Evolutionary conservation across 2,329 filamentous ascomycete species (phyloP).

Genomic region (Fusarium protoensiforme): DNA sequence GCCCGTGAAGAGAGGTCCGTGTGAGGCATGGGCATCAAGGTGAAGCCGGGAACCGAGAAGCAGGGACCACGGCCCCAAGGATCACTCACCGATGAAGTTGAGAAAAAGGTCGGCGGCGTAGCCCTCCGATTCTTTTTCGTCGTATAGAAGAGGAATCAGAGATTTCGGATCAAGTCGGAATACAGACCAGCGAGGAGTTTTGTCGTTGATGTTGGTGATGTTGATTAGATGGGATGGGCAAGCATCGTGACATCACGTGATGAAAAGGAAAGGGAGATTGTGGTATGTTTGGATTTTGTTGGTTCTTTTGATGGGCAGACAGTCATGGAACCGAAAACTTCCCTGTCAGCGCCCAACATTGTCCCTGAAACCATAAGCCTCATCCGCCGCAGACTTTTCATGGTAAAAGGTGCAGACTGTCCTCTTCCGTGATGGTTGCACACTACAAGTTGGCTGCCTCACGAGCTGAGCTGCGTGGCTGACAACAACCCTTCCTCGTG

Average conservation of each 20-base stretch:
- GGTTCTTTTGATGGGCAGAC: neutral
- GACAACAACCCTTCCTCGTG: neutral
- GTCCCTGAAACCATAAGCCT: neutral
- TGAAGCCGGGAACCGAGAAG: constrained; percentile 3
- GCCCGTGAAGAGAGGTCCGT: constrained; percentile 1
- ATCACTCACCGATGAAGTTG: neutral
- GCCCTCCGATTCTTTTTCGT: neutral
- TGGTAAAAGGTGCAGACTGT: neutral
- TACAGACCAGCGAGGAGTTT: neutral
- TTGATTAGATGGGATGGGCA: neutral
- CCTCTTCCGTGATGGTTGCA: neutral
- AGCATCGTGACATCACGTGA: constrained; percentile 6
- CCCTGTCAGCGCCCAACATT: neutral
- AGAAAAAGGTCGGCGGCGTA: neutral
- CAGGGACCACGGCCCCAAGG: neutral
- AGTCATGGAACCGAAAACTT: neutral
- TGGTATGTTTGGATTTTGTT: neutral
- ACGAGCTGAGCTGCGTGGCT: neutral
- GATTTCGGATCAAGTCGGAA: neutral
- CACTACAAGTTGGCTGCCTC: neutral
- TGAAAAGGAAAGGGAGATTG: neutral
- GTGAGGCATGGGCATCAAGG: neutral
- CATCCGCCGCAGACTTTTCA: neutral
- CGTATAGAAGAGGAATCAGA: neutral
- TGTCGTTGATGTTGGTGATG: neutral